Conservation (phyloP, 169 alveolate genomes). For the Besnoitia besnoiti region DNA sequence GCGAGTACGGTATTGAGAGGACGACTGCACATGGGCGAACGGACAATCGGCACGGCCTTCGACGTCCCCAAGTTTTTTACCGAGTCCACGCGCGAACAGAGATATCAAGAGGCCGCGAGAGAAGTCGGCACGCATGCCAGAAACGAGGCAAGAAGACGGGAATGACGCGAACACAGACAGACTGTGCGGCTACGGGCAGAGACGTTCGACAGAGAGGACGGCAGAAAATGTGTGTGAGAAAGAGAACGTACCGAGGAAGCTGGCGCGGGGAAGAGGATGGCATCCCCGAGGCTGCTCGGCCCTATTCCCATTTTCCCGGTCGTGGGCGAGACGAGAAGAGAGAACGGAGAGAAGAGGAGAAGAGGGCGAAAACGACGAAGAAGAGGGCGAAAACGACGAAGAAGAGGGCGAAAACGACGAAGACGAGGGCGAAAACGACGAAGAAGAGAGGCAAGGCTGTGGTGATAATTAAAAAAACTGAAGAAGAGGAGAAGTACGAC, state of each 20-base stretch:
- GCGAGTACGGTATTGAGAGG: too few relatives aligned
- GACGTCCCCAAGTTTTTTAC: too few relatives aligned
- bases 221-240: not conserved
- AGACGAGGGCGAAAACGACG: too few relatives aligned
- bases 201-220: not conserved
- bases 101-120: not conserved
- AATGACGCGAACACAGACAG: not conserved
- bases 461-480: too few relatives aligned
- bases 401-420: too few relatives aligned
- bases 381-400: not conserved
- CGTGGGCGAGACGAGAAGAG: not conserved
- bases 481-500: too few relatives aligned
- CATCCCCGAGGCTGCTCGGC: slow-evolving; percentile 40
- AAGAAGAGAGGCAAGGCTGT: too few relatives aligned
- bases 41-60: too few relatives aligned
- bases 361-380: not conserved
- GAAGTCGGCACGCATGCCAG: not conserved
- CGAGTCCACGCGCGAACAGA: not conserved
- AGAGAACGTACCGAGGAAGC: slow-evolving; percentile 1
- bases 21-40: too few relatives aligned
- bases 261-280: slow-evolving; percentile 59
- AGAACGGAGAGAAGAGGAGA: too few relatives aligned
- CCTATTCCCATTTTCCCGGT: slow-evolving; percentile 28
- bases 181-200: not conserved
- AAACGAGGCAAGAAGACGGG: not conserved